Evolutionary conservation across 768 basidiomycete genomes (phyloP).

Genomic region (Suillus luteus): DNA sequence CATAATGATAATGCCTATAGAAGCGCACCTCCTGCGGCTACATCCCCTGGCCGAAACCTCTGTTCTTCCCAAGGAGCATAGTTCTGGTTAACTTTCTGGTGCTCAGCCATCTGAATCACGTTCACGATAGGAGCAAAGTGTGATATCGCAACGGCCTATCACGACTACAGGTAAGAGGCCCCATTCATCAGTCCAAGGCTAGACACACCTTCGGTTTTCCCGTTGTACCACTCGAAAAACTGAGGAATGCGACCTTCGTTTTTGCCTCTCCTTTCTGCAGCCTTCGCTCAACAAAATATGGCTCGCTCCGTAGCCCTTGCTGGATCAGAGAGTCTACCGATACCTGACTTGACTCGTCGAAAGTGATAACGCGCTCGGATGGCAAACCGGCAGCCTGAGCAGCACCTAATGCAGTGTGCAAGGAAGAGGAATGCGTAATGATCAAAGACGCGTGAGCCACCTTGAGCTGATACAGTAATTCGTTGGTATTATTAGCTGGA

Average conservation of each 20-base stretch:
- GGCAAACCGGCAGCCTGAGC: constrained; percentile 34
- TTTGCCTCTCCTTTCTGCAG: constrained; percentile 60
- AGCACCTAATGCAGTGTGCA: constrained; percentile 32
- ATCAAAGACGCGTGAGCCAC: constrained; percentile 29
- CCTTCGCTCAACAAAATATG: constrained; percentile 45
- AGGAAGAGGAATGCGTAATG: constrained; percentile 31
- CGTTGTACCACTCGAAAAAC: constrained; percentile 78
- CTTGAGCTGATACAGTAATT: constrained; percentile 36
- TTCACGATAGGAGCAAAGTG: constrained; percentile 69
- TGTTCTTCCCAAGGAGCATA: constrained; percentile 39
- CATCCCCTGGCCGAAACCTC: constrained; percentile 55
- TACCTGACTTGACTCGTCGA: constrained; percentile 23
- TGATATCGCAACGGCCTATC: constrained; percentile 64
- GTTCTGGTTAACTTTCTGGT: constrained; percentile 46
- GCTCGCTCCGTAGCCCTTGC: constrained; percentile 38
- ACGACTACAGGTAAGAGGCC: no score
- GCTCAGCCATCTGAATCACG: constrained; percentile 57
- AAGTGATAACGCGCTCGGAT: constrained; percentile 28
- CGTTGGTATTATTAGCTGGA: constrained; percentile 35
- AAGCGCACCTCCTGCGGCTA: constrained; percentile 55
- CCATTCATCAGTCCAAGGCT: not conserved
- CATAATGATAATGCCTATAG: not conserved
- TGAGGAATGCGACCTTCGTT: constrained; percentile 63
- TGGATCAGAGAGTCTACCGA: constrained; percentile 53
- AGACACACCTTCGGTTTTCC: constrained; percentile 42